Evolutionary conservation across 2,329 filamentous ascomycete species (phyloP).

Genomic region (Neonectria neomacrospora): DNA sequence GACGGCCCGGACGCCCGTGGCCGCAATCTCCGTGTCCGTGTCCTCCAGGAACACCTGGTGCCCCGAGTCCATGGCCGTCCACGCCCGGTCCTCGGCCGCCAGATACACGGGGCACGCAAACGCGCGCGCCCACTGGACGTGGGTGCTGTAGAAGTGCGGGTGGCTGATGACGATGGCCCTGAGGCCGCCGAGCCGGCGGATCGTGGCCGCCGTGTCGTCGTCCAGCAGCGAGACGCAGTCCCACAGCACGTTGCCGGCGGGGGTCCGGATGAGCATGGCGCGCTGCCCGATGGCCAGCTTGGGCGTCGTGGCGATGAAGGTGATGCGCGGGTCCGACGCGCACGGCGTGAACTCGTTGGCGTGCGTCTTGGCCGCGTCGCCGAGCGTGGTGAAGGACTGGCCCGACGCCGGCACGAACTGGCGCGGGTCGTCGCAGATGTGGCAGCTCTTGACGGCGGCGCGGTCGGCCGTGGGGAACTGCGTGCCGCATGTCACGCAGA

Average conservation of each 20-base stretch:
- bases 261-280: conserved; percentile 74
- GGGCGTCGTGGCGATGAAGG: conserved; percentile 61
- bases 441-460: conserved; percentile 64
- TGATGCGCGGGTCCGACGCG: conserved; percentile 56
- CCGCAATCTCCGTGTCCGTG: conserved; percentile 54
- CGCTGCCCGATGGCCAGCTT: conserved; percentile 81
- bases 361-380: conserved; percentile 56
- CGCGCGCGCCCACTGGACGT: conserved; percentile 75
- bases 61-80: conserved; percentile 65
- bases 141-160: conserved; percentile 85
- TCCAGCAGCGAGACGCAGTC: conserved; percentile 80
- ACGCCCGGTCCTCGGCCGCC: conserved; percentile 71
- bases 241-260: conserved; percentile 79
- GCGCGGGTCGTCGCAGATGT: conserved; percentile 78
- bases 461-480: conserved; percentile 64
- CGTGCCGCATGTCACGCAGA: conserved; percentile 77
- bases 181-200: conserved; percentile 72
- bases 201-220: conserved; percentile 65
- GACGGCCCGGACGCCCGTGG: conserved; percentile 67
- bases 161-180: conserved; percentile 80
- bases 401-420: conserved; percentile 70
- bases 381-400: conserved; percentile 74
- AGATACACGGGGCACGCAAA: conserved; percentile 79
- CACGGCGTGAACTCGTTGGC: conserved; percentile 65
- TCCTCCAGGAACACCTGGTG: conserved; percentile 60